These are phyloP conservation scores for Carallia brachiata DNA, from an alignment of 345 rosid species.

Conservation along the genomic window DNA sequence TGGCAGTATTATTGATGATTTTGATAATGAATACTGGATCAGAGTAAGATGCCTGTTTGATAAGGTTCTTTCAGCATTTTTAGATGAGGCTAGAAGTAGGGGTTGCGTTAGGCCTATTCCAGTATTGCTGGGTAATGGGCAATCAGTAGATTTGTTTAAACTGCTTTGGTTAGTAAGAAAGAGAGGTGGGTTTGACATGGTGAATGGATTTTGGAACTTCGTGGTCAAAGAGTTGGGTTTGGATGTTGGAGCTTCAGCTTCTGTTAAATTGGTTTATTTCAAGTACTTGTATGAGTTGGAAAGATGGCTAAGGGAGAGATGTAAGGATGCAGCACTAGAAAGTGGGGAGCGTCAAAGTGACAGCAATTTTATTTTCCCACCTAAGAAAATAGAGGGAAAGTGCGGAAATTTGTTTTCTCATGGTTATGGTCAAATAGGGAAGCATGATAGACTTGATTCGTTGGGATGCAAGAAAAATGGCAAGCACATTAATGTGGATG, in stretches of 20 bases:
- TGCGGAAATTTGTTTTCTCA: constrained; percentile 42
- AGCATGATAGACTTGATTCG: constrained; percentile 24
- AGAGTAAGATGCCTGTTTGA: constrained; percentile 48
- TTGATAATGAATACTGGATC: constrained; percentile 29
- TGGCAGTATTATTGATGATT: constrained; percentile 15
- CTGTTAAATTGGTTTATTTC: constrained; percentile 48
- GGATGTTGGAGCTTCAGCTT: constrained; percentile 31
- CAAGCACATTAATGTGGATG: constrained; percentile 5
- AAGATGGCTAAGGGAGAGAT: constrained; percentile 36
- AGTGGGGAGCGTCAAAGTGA: constrained; percentile 20
- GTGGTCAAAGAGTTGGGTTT: constrained; percentile 54
- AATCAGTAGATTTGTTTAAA: constrained; percentile 53
- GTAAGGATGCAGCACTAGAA: constrained; percentile 24
- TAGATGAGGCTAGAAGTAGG: constrained; percentile 36
- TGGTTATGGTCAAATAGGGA: constrained; percentile 17
- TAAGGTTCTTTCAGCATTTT: constrained; percentile 46
- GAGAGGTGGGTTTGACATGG: constrained; percentile 58
- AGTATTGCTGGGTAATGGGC: constrained; percentile 45
- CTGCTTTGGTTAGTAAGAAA: constrained; percentile 57
- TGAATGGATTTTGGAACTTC: constrained; percentile 52
- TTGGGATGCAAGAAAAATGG: constrained; percentile 17
- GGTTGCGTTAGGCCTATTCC: constrained; percentile 52
- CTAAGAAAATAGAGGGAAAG: constrained; percentile 41
- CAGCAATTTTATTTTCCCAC: constrained; percentile 26
- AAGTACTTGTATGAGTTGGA: constrained; percentile 59